Base-by-base conservation (phyloP, 2,329 filamentous ascomycete genomes). In the Periconia digitata region DNA sequence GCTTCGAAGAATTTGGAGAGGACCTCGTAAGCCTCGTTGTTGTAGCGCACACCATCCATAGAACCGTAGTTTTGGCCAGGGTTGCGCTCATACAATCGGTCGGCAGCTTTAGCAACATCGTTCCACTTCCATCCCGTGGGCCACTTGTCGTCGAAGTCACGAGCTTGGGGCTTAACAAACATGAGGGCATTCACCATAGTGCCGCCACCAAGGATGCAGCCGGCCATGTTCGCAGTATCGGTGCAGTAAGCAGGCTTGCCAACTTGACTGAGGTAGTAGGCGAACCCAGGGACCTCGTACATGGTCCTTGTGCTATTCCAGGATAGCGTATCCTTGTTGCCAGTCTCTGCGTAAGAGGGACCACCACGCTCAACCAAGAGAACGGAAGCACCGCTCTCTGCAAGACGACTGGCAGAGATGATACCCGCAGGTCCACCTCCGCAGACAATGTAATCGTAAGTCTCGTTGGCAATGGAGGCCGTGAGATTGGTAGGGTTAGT, bases 91-190 rank as follows among this genome's bases (percentile, higher is more conserved):
- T 88, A 90, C n/a, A 87, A 80, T 35, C 82, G 79, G n/a, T 79
- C 71, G 8, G 84, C 82, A 5, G 86, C 81, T 21, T 73, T 64
- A 42, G 73, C 69, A 63, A 90, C 79, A 58, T 90, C 85, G 12
- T 72, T 63, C 38, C 81, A 78, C 66, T 86, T 84, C 87, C 87
- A 91, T 39, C 86, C 86, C 2, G 72, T 55, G 1, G 87, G 87
- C 74, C 87, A 90, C 65, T 87, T 86, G 63, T 83, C 79, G 62
- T 90, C 83, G 73, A 86, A 90, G 64, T 90, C 87, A 6, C 56
- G 51, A 18, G 64, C 56, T 18, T 67, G 62, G 15, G 68, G 68
- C 44, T 50, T 63, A 43, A 71, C 66, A 24, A 59, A 67, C 62
- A 68, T 70, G 58, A 67, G 60, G 15, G 63, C 63, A 57, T 88